These are phyloP conservation scores for Sequoia sempervirens DNA, from an alignment of 75 land plant species.

Conservation along the genomic window DNA sequence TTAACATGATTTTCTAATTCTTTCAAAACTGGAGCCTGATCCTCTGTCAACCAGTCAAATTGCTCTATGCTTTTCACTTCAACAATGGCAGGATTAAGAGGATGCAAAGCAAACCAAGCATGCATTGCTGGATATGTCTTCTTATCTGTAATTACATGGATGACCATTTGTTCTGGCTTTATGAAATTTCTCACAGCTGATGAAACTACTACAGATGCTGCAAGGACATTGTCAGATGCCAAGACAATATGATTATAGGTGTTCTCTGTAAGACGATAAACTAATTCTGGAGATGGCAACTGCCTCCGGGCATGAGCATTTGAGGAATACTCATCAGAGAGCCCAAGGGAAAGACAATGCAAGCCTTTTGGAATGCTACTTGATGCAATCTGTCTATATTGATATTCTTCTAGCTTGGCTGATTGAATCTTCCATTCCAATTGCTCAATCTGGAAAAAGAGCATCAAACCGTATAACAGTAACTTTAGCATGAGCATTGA, in stretches of 20 bases:
- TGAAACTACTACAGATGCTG: constrained; percentile 76
- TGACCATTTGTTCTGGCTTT: constrained; percentile 45
- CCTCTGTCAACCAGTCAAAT: constrained; percentile 66
- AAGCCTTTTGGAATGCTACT: constrained; percentile 60
- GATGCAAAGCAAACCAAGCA: constrained; percentile 74
- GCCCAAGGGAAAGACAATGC: constrained; percentile 53
- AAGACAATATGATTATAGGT: constrained; percentile 56
- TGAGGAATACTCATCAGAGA: constrained; percentile 60
- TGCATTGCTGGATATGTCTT: constrained; percentile 90
- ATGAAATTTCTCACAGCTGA: constrained; percentile 48
- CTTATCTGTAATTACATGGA: constrained; percentile 88
- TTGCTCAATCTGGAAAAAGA: neutral
- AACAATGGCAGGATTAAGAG: constrained; percentile 49
- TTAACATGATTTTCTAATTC: constrained; percentile 43
- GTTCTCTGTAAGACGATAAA: constrained; percentile 48
- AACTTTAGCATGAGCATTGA: neutral
- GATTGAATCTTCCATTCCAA: constrained; percentile 43
- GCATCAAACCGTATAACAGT: neutral
- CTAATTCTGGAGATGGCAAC: constrained; percentile 56
- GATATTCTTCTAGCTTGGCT: constrained; percentile 65
- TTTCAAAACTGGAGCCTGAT: constrained; percentile 43
- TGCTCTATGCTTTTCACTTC: constrained; percentile 76
- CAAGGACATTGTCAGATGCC: constrained; percentile 74
- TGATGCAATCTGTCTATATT: constrained; percentile 68
- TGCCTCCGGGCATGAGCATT: constrained; percentile 52